These are phyloP conservation scores for Pestalotiopsis fici DNA, from an alignment of 2,329 filamentous ascomycete genomes.

Conservation along the genomic window DNA sequence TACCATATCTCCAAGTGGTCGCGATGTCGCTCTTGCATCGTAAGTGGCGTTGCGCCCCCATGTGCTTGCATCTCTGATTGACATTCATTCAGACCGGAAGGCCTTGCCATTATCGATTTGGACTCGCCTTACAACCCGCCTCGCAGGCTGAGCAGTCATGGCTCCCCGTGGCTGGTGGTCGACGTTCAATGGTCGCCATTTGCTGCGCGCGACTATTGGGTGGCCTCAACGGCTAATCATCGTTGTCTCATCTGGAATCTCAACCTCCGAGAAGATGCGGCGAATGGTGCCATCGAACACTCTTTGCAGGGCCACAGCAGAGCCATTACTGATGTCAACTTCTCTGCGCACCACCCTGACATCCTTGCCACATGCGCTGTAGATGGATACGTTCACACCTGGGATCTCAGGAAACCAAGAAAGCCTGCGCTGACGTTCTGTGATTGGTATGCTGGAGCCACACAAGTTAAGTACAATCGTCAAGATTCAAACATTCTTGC, in stretches of 20 bases:
- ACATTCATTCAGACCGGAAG: constrained; percentile 63
- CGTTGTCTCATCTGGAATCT: constrained; percentile 94
- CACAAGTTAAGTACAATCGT: constrained; percentile 93
- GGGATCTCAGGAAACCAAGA: constrained; percentile 78
- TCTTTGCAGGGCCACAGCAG: constrained; percentile 83
- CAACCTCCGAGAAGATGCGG: constrained; percentile 73
- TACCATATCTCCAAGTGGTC: constrained; percentile 87
- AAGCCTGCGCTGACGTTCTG: constrained; percentile 80
- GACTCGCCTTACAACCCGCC: constrained; percentile 88
- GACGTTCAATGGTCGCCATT: constrained; percentile 98
- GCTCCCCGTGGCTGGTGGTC: constrained; percentile 90
- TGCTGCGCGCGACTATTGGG: constrained; percentile 85
- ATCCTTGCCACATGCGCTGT: constrained; percentile 87
- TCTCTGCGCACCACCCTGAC: constrained; percentile 90
- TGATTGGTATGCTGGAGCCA: constrained; percentile 91
- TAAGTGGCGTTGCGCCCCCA: constrained; percentile 48
- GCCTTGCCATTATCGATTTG: constrained; percentile 87
- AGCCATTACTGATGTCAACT: constrained; percentile 95
- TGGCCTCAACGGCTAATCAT: constrained; percentile 92
- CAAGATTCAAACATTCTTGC: constrained; percentile 85
- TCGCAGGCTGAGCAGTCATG: constrained; percentile 77
- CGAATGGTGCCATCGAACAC: constrained; percentile 74
- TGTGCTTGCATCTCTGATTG: neutral
- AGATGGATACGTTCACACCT: constrained; percentile 90
- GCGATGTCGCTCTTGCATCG: constrained; percentile 89